Evolutionary conservation across 495 filamentous ascomycete genomes (phyloP).

Genomic region (Penicillium soppii): DNA sequence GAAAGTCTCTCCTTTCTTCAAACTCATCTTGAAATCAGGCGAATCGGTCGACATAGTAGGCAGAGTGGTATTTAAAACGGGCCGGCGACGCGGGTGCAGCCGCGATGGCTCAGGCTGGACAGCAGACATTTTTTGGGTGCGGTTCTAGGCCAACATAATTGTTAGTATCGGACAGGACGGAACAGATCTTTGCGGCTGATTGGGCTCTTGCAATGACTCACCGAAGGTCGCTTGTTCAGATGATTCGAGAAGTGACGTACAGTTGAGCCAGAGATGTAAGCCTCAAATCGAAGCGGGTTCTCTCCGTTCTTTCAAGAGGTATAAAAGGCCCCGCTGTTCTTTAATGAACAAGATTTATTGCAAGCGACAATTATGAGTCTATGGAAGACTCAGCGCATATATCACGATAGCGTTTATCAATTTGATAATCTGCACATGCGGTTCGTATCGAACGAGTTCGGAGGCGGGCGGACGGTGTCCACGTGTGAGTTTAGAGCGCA

Average conservation of each 20-base stretch:
- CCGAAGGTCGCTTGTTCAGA: conserved; percentile 6
- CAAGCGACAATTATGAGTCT: neutral
- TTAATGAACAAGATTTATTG: neutral
- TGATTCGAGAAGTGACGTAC: conserved; percentile 24
- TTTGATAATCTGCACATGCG: conserved; percentile 3
- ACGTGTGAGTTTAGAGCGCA: neutral
- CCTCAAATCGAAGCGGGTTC: neutral
- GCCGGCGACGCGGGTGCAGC: conserved; percentile 37
- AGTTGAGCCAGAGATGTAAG: conserved; percentile 18
- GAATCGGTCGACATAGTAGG: conserved; percentile 27
- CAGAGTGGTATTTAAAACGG: conserved; percentile 29
- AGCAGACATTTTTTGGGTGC: conserved; percentile 22
- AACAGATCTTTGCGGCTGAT: conserved; percentile 11
- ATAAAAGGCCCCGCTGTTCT: conserved; percentile 2
- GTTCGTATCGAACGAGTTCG: neutral
- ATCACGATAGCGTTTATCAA: conserved; percentile 1
- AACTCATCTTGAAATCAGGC: conserved; percentile 23
- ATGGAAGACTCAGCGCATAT: neutral
- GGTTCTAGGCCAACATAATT: conserved; percentile 8
- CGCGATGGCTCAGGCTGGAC: conserved; percentile 22
- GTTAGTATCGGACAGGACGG: conserved; percentile 14
- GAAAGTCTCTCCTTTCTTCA: conserved; percentile 55
- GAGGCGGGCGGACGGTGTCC: neutral
- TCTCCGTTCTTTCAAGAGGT: neutral
- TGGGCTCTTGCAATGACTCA: conserved; percentile 25